These are phyloP conservation scores for Corymbia maculata DNA, from an alignment of 345 rosid species.

Conservation along the genomic window DNA sequence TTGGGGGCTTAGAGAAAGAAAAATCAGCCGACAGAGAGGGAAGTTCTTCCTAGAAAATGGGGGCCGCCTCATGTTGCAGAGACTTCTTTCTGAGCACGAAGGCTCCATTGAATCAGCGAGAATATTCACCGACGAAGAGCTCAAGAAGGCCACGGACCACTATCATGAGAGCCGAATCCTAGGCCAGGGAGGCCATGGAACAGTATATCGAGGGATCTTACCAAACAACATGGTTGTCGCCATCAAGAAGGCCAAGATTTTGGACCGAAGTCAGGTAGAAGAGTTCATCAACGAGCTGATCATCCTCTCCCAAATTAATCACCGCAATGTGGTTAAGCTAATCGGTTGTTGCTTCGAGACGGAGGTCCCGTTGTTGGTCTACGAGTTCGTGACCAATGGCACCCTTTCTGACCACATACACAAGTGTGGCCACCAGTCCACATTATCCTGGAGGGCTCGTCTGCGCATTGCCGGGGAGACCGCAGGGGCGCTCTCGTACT, in stretches of 20 bases:
- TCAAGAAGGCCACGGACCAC: constrained; percentile 28
- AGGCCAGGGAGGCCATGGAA: constrained; percentile 32
- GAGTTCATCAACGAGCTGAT: constrained; percentile 39
- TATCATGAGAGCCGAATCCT: constrained; percentile 18
- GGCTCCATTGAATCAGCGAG: constrained; percentile 1
- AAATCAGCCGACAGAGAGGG: background rate
- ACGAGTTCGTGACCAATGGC: constrained; percentile 28
- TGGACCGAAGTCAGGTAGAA: constrained; percentile 25
- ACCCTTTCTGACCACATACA: constrained; percentile 31
- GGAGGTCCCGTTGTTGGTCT: constrained; percentile 29
- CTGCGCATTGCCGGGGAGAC: no score
- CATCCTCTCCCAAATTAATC: constrained; percentile 36
- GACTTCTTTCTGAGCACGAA: background rate
- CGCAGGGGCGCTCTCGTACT: no score
- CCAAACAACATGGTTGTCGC: constrained; percentile 19
- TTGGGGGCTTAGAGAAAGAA: background rate
- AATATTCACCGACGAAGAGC: constrained; percentile 23
- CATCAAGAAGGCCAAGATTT: constrained; percentile 28
- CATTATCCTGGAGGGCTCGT: background rate
- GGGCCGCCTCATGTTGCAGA: constrained; percentile 17
- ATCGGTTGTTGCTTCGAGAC: constrained; percentile 40
- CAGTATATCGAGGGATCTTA: constrained; percentile 32
- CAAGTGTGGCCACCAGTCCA: background rate
- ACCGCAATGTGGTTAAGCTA: constrained; percentile 34
- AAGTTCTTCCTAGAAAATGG: constrained; percentile 16